phyloP scores from a whole-genome alignment of 257 asterid genomes.

The Apocynum venetum region DNA sequence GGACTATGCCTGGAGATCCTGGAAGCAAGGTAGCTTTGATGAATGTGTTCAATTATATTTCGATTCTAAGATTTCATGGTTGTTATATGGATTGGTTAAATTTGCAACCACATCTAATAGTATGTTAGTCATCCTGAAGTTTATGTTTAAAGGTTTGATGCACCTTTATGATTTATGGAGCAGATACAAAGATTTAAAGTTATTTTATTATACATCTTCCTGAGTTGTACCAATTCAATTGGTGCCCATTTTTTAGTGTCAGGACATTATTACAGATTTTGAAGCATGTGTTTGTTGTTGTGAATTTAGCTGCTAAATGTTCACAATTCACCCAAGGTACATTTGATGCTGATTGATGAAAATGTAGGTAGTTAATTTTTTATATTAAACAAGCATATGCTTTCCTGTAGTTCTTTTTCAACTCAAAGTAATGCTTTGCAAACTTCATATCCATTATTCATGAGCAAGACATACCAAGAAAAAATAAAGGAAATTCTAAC shows the following conservation, averaged over 20 bases:
- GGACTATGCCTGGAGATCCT: constrained; percentile 7
- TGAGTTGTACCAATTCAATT: no score
- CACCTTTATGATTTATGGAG: no score
- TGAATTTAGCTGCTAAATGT: not conserved
- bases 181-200: no score
- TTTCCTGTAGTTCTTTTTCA: not conserved
- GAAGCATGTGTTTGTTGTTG: not conserved
- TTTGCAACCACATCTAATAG: no score
- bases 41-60: not conserved
- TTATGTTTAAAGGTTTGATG: no score
- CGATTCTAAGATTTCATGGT: not conserved
- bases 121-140: no score
- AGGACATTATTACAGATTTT: not conserved
- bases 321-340: not conserved
- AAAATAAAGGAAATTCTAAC: not conserved
- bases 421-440: not conserved
- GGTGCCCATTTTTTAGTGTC: no score
- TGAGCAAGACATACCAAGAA: not conserved
- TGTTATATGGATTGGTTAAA: not conserved
- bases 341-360: not conserved
- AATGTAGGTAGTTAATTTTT: not conserved
- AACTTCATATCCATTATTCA: not conserved
- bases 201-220: no score
- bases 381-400: not conserved
- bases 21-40: constrained; percentile 22